Evolutionary conservation across 352 stramenopile genomes (phyloP).

Genomic region (Globisporangium carolinianum): DNA sequence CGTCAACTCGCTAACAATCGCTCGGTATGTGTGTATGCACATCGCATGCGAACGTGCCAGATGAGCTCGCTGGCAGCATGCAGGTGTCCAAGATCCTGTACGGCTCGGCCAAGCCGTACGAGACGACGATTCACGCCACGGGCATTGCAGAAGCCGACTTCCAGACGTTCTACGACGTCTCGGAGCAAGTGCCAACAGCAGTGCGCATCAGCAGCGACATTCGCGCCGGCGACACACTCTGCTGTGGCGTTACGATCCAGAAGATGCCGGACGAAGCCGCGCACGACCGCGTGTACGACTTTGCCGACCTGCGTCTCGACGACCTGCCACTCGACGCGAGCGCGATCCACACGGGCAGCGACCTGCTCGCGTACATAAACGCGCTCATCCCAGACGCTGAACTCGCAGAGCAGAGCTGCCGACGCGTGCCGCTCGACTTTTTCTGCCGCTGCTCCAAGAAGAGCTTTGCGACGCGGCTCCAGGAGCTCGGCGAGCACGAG

Average conservation of each 20-base stretch:
- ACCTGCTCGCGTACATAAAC: constrained; percentile 70
- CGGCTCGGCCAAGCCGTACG: constrained; percentile 61
- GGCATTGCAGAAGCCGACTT: constrained; percentile 65
- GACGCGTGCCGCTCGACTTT: constrained; percentile 67
- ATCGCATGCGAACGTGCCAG: neutral
- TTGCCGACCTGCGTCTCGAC: constrained; percentile 61
- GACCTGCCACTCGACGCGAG: constrained; percentile 34
- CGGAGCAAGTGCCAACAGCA: constrained; percentile 80
- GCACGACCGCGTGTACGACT: constrained; percentile 50
- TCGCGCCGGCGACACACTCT: constrained; percentile 37
- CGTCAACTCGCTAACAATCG: neutral
- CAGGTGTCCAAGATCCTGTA: constrained; percentile 80
- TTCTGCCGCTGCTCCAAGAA: constrained; percentile 82
- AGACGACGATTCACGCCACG: constrained; percentile 61
- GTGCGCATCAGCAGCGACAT: constrained; percentile 64
- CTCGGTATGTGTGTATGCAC: neutral
- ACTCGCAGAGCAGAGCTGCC: constrained; percentile 47
- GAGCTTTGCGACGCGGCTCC: constrained; percentile 43
- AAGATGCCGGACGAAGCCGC: constrained; percentile 60
- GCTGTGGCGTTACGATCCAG: constrained; percentile 75
- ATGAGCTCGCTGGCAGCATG: constrained; percentile 34
- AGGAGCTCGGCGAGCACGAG: constrained; percentile 40
- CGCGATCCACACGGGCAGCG: constrained; percentile 40
- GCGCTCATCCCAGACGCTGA: constrained; percentile 64
- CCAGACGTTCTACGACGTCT: constrained; percentile 80